These are phyloP conservation scores for Pseudocercospora cruenta DNA, from an alignment of 2,329 filamentous ascomycete genomes.

Conservation along the genomic window DNA sequence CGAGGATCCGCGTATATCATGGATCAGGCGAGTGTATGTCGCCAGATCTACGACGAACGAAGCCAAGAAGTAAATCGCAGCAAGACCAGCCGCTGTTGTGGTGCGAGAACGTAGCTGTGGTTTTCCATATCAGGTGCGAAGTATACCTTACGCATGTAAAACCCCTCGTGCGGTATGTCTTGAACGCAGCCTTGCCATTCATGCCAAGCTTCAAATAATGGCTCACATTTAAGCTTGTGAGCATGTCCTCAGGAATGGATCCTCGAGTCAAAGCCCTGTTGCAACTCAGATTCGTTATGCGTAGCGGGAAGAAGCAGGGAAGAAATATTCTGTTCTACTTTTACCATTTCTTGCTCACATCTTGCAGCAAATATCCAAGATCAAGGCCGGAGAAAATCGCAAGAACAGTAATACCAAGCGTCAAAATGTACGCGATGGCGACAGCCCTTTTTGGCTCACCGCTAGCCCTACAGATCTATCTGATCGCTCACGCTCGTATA, in stretches of 20 bases:
- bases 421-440: background rate
- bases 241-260: background rate
- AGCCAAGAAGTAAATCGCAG: background rate
- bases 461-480: background rate
- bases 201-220: background rate
- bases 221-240: background rate
- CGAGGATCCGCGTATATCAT: background rate
- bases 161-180: background rate
- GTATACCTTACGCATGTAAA: too few relatives aligned
- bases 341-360: background rate
- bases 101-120: background rate
- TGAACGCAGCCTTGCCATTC: background rate
- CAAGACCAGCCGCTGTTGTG: background rate
- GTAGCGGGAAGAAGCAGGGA: background rate
- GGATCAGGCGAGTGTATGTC: too few relatives aligned
- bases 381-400: background rate
- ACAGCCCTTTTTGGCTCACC: background rate
- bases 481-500: background rate
- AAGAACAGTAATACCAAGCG: background rate
- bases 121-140: background rate
- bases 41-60: background rate
- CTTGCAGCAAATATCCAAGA: background rate
- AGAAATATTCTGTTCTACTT: background rate
- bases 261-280: background rate
- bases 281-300: background rate